Conservation (phyloP, 2,329 filamentous ascomycete species). For the Botrytis tulipae region DNA sequence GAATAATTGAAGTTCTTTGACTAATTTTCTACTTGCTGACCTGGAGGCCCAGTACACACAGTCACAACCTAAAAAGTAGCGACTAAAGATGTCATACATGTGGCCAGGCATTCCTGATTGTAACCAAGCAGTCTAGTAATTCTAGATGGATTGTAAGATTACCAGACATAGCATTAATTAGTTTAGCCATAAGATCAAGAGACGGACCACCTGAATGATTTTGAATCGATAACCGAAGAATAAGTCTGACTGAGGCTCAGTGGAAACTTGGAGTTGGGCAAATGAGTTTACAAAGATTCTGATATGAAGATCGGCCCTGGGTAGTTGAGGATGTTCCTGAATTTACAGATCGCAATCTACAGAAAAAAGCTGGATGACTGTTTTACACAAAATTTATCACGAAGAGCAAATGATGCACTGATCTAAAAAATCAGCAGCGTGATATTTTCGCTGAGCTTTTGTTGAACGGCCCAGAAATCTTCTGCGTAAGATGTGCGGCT, state of each 20-base stretch:
- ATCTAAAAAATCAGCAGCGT: background rate
- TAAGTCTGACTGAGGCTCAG: background rate
- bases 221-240: background rate
- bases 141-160: background rate
- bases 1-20: background rate
- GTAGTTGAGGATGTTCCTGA: background rate
- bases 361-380: background rate
- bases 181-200: background rate
- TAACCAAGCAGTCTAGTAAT: background rate
- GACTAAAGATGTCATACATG: background rate
- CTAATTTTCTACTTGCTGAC: background rate
- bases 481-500: background rate
- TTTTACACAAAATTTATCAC: background rate
- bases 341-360: background rate
- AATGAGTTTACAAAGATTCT: background rate
- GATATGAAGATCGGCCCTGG: background rate
- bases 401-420: background rate
- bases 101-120: background rate
- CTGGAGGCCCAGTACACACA: background rate
- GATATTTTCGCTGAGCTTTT: background rate
- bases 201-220: background rate
- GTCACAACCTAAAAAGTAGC: background rate
- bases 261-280: background rate
- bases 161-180: background rate
- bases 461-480: background rate